phyloP scores from a whole-genome alignment of 2,329 filamentous ascomycete genomes.

The Phaeosphaeriaceae sp. region DNA sequence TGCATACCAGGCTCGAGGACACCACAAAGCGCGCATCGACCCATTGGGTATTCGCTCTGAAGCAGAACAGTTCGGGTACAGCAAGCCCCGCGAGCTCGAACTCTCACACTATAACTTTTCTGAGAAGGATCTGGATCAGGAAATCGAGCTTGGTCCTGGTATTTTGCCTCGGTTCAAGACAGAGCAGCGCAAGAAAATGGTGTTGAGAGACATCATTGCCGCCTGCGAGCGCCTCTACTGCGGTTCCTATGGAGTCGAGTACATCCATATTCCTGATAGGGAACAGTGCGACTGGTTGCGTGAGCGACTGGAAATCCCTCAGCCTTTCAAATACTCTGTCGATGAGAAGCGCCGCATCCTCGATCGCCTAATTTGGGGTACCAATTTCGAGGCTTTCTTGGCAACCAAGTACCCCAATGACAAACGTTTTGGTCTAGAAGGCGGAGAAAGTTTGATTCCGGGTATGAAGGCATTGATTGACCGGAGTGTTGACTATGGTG shows the following conservation, averaged over 20 bases:
- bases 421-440: slow-evolving; percentile 98
- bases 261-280: slow-evolving; percentile 97
- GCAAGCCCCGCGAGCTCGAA: slow-evolving; percentile 88
- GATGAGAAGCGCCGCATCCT: slow-evolving; percentile 98
- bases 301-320: slow-evolving; percentile 90
- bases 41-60: slow-evolving; percentile 92
- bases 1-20: slow-evolving; percentile 96
- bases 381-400: slow-evolving; percentile 94
- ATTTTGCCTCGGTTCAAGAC: slow-evolving; percentile 94
- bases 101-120: slow-evolving; percentile 95
- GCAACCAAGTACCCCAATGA: slow-evolving; percentile 99
- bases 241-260: slow-evolving; percentile 96
- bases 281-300: slow-evolving; percentile 98
- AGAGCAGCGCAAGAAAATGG: slow-evolving; percentile 92
- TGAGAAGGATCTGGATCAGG: slow-evolving; percentile 89
- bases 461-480: slow-evolving; percentile 99
- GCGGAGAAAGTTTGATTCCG: slow-evolving; percentile 93
- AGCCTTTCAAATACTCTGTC: slow-evolving; percentile 95
- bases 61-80: slow-evolving; percentile 81
- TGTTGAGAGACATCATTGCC: slow-evolving; percentile 88
- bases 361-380: slow-evolving; percentile 97
- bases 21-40: slow-evolving; percentile 98
- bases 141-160: slow-evolving; percentile 90
- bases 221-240: slow-evolving; percentile 96
- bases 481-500: slow-evolving; percentile 95